Conservation (phyloP, 2,329 filamentous ascomycete species). For the Geosmithia putterillii region DNA sequence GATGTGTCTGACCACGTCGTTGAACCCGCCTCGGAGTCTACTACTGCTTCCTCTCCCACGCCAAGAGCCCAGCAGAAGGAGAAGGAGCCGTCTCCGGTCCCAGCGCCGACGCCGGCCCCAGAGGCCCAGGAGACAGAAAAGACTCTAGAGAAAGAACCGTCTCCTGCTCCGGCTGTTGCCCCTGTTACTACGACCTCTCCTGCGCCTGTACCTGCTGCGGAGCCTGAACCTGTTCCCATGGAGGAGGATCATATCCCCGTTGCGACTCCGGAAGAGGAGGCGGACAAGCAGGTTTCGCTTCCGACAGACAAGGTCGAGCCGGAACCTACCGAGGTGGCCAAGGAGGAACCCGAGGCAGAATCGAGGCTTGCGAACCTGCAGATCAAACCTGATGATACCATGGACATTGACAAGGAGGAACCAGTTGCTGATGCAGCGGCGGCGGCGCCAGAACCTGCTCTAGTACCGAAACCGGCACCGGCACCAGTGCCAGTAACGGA, state of each 20-base stretch:
- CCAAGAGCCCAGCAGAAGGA: neutral
- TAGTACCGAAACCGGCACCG: neutral
- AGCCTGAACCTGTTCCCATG: neutral
- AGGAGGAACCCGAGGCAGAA: slow-evolving; percentile 4
- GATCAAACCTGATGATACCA: neutral
- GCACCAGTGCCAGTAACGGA: neutral
- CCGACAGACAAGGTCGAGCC: neutral
- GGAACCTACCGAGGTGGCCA: neutral
- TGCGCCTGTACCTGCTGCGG: neutral
- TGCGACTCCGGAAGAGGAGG: neutral
- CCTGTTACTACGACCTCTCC: neutral
- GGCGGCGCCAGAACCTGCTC: slow-evolving; percentile 1
- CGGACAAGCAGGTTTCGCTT: neutral
- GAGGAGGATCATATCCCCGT: neutral
- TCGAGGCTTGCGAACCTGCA: slow-evolving; percentile 2
- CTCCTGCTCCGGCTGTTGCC: neutral
- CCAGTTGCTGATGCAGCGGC: slow-evolving; percentile 8
- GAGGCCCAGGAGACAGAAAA: too few relatives aligned
- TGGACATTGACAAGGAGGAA: neutral
- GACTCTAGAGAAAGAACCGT: neutral
- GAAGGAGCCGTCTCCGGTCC: neutral
- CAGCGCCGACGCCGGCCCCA: too few relatives aligned
- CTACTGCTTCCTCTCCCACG: too few relatives aligned
- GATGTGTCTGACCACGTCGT: neutral
- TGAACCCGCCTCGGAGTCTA: neutral